Evolutionary conservation across 305 asterid species (phyloP), one percentile per base, ranked within the genome.

Genomic region (Striga hermonthica): DNA sequence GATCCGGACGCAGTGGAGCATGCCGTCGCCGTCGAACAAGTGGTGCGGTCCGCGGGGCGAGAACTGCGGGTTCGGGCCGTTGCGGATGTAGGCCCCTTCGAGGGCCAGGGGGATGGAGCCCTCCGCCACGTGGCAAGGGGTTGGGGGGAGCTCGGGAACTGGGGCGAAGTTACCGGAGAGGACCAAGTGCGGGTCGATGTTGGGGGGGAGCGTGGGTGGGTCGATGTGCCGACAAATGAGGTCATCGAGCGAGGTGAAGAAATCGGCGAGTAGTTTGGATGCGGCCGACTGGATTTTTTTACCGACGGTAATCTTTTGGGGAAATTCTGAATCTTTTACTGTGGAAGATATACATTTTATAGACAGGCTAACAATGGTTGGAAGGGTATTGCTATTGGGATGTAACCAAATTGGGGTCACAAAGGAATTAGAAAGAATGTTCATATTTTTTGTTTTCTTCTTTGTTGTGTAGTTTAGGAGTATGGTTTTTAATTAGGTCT

Each of bases 31-130:
- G 13, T 83, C 86, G 3, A 75, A 75, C 7, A 75, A 68, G 60
- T 84, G 87, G 79, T 82, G 78, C 6, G 86, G 87, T 4, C 87
- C 87, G n/a, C 58, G 79, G n/a, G 90, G 87, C 60, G 66, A 64
- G 70, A 80, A 73, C 16, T 84, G 87, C 44, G 90, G 87, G 54
- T 84, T 84, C 5, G 85, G 90, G 28, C 87, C 90, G 45, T 79
- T 80, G 34, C 87, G 80, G 57, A 84, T 74, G 69, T 81, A 84
- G 0, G 87, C 85, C 0, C 87, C 85, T 10, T 79, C 78, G 0
- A 83, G 78, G 74, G 72, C 74, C 14, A 57, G 0, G 0, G 88
- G 88, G 35, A 83, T 78, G 55, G 72, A 47, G 12, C 88, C 88
- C 82, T 72, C 62, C 48, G 68, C 72, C 9, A 75, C 75, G 60